phyloP scores from a whole-genome alignment of 1,284 basidiomycete species.

The Tylopilus microsporus region DNA sequence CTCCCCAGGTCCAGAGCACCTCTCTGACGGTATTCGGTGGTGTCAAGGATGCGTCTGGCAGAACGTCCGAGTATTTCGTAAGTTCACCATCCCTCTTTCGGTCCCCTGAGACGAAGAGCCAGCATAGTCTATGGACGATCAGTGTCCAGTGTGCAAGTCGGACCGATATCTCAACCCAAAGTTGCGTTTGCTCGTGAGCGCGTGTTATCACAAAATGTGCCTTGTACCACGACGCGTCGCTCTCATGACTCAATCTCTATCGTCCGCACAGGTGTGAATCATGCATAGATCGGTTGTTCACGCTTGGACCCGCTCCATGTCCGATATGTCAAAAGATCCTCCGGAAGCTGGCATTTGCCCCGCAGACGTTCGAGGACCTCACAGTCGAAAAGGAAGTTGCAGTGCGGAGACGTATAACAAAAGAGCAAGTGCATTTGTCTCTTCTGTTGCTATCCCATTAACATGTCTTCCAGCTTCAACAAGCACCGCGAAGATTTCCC shows the following conservation, averaged over 20 bases:
- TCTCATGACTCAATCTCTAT: conserved; percentile 14
- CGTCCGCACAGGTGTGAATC: conserved; percentile 77
- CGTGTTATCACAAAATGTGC: conserved; percentile 98
- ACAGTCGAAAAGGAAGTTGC: conserved; percentile 95
- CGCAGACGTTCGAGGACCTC: conserved; percentile 97
- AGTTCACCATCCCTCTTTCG: conserved; percentile 27
- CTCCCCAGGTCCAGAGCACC: conserved; percentile 67
- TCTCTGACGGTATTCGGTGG: conserved; percentile 69
- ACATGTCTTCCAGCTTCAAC: conserved; percentile 66
- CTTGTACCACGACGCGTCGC: conserved; percentile 19
- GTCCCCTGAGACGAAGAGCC: conserved; percentile 10
- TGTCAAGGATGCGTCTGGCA: conserved; percentile 75
- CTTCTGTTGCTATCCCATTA: background rate
- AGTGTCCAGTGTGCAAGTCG: conserved; percentile 96
- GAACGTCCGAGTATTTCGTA: conserved; percentile 74
- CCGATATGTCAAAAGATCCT: conserved; percentile 89
- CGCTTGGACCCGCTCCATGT: conserved; percentile 93
- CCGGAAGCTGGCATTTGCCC: conserved; percentile 89
- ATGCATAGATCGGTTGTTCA: conserved; percentile 95
- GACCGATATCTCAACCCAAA: conserved; percentile 96
- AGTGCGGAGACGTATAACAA: conserved; percentile 79
- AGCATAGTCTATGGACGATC: conserved; percentile 80
- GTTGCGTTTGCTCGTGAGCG: conserved; percentile 87
- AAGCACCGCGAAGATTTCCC: conserved; percentile 88
- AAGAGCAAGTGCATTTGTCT: conserved; percentile 51